Conservation (phyloP, 441 rosid genomes). For the Cnidoscolus chayamansa region DNA sequence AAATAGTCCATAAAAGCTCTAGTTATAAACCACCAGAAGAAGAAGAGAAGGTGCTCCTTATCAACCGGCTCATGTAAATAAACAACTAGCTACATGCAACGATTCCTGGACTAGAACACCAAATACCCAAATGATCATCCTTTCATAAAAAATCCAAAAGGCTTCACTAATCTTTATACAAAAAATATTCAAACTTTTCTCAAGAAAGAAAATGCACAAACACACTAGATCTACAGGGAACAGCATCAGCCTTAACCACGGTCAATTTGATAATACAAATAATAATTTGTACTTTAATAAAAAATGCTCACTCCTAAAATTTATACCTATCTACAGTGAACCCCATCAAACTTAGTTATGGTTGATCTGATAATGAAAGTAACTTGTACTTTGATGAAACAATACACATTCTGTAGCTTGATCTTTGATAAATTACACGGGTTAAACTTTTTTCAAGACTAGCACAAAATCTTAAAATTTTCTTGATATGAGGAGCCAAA, state of each 20-base stretch:
- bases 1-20: neutral
- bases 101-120: neutral
- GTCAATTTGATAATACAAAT: conserved; percentile 1
- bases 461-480: neutral
- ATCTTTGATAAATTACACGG: neutral
- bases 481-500: neutral
- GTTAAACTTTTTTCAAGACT: neutral
- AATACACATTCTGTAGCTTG: neutral
- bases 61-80: neutral
- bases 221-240: neutral
- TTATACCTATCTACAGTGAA: neutral
- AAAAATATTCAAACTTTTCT: neutral
- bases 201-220: neutral
- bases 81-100: neutral
- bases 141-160: neutral
- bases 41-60: neutral
- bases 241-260: neutral
- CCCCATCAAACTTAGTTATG: neutral
- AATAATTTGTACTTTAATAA: neutral
- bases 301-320: neutral
- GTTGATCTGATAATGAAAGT: neutral
- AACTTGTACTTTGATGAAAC: neutral
- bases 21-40: neutral
- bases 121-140: neutral
- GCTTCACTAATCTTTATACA: neutral